Evolutionary conservation across 352 stramenopile genomes (phyloP), one percentile per base, ranked within the genome.

Genomic region (Phytophthora sp.): DNA sequence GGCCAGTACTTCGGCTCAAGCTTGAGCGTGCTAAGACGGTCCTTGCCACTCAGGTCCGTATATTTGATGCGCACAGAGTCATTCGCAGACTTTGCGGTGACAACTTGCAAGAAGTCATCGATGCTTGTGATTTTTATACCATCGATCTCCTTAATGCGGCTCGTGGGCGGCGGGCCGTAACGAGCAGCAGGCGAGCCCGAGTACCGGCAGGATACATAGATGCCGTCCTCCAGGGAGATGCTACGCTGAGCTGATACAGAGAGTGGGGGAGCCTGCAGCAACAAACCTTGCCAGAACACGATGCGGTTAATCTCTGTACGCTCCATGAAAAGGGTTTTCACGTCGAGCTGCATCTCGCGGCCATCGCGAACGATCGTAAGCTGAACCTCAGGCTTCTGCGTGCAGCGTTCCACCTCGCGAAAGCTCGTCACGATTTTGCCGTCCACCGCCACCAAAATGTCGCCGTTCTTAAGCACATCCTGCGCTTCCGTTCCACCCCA

Each of bases 91-190:
- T 83, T 83, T 8, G 52, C 56, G 21, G 48, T 72, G 18, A 97
- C 89, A 5, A 88, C 82, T n/a, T 44, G 42, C 24, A 97, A 57
- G 44, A 98, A 97, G 41, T 94, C 87, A 68, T 98, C 90, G 26
- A 98, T 90, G 42, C 78, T 93, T 18, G 74, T 80, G 48, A 96
- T 92, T 54, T 92, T 86, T 31, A 91, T 62, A 17, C 90, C 92
- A 60, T 97, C 91, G 42, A 97, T 90, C 62, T 96, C 89, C 41
- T 96, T 86, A 46, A 98, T 96, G 46, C 88, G 95, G 42, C 83
- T 94, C 10, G 89, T 96, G 7, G 89, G 89, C 13, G 89, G 84
- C 4, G 95, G 86, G 1, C 84, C 88, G 54, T 96, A 97, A 9
- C 92, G 91, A 41, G 94, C 89, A 31, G 89, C 89, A 0, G 91